Evolutionary conservation across 768 basidiomycete genomes (phyloP), one percentile per base, ranked within the genome.

Genomic region (Tricholomella constricta): DNA sequence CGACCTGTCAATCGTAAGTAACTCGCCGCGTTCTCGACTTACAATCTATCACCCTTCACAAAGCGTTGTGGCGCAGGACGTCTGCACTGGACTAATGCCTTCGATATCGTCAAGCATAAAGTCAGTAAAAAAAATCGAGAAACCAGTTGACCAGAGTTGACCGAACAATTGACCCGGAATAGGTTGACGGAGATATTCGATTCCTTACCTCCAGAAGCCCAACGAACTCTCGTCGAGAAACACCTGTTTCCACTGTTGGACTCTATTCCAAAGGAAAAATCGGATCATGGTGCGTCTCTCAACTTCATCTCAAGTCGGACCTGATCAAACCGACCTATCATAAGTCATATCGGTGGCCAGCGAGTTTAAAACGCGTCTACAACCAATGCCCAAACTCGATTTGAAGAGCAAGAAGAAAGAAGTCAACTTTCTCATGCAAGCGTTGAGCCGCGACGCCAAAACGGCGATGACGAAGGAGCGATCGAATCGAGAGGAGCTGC

Each of bases 381-480:
- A 67, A 4, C 62, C 54, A 23, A 74, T 80, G 35, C 85, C 86
- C 0, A 56, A 65, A 0, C 67, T 88, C 22, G 75, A 85, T 67
- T 61, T 84, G 34, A 73, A 72, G 32, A 70, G 71, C 2, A 86
- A 86, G 68, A 79, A 77, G 62, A 69, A 68, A 25, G 84, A 88
- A 66, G 69, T 88, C 54, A 72, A 74, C 25, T 60, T 62, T 0
- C 70, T 89, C 37, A 56, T 88, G 14, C 73, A 77, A 25, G 80
- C 84, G 46, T 70, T 88, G 4, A 64, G 71, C 1, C 75, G 74
- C 38, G 85, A 87, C 55, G 61, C 77, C 0, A 86, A 86, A 56
- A 67, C 76, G 3, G 69, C 79, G 1, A 69, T 80, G 51, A 68
- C 83, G 56, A 79, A 74, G 46, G 85, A 85, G 45, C 67, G 78